Evolutionary conservation across 805 yeast genomes (phyloP).

Genomic region (Ogataea pilisensis): DNA sequence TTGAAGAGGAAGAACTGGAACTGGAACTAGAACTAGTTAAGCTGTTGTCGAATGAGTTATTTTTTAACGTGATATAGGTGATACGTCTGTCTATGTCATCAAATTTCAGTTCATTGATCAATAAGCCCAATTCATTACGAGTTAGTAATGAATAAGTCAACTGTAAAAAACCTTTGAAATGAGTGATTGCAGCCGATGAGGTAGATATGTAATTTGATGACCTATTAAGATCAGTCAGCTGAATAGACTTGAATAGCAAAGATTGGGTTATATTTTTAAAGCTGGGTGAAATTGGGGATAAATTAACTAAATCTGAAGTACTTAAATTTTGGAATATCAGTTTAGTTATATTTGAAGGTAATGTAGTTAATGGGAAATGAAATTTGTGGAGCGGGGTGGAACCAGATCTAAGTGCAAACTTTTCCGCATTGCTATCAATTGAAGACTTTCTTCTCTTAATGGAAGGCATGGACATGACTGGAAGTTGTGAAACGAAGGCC

Average conservation of each 20-base stretch:
- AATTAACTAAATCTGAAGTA: constrained; percentile 6
- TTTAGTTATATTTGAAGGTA: constrained; percentile 3
- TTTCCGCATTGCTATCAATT: background rate
- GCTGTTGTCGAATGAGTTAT: background rate
- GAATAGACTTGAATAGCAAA: constrained; percentile 9
- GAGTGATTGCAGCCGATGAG: constrained; percentile 5
- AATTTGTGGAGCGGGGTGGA: background rate
- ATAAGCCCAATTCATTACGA: constrained; percentile 7
- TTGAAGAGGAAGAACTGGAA: constrained; percentile 4
- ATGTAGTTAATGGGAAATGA: background rate
- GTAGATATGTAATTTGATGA: background rate
- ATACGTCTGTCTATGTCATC: constrained; percentile 11
- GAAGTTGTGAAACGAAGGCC: no score
- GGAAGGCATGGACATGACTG: background rate
- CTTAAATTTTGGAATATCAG: background rate
- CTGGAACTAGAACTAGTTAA: no score
- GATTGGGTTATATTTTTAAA: constrained; percentile 1
- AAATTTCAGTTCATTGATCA: constrained; percentile 12
- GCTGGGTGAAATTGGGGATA: background rate
- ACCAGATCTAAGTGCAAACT: background rate
- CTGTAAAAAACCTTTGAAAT: constrained; percentile 12
- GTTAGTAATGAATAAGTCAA: constrained; percentile 18
- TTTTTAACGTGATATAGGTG: constrained; percentile 2
- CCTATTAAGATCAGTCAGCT: constrained; percentile 5
- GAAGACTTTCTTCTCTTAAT: constrained; percentile 6